These are phyloP conservation scores for Butyriboletus appendiculatus DNA, from an alignment of 1,284 basidiomycete species.

Conservation along the genomic window DNA sequence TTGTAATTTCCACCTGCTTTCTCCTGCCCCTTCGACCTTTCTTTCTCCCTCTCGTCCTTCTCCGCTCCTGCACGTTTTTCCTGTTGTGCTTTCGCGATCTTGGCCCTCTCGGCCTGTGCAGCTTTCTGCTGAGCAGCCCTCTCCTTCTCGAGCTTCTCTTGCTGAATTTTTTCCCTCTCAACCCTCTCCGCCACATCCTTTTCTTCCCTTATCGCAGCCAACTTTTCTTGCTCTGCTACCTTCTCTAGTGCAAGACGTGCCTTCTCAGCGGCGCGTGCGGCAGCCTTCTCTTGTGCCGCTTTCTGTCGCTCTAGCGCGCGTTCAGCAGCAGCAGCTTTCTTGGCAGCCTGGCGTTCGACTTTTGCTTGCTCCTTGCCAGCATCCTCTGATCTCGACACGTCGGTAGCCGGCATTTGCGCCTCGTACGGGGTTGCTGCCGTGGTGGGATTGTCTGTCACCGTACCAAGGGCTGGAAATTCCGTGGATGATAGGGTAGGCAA, in stretches of 20 bases:
- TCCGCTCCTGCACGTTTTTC: slow-evolving; percentile 34
- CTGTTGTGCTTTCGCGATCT: slow-evolving; percentile 34
- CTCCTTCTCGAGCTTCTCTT: slow-evolving; percentile 40
- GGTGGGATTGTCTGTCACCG: slow-evolving; percentile 23
- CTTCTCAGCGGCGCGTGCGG: slow-evolving; percentile 50
- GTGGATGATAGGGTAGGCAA: slow-evolving; percentile 60
- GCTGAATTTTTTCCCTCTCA: slow-evolving; percentile 37
- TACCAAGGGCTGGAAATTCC: slow-evolving; percentile 68
- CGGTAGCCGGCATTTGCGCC: slow-evolving; percentile 34
- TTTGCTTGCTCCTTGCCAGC: slow-evolving; percentile 50
- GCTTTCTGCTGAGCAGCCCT: slow-evolving; percentile 35
- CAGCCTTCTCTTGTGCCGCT: slow-evolving; percentile 54
- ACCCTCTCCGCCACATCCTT: slow-evolving; percentile 42
- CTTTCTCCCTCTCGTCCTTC: slow-evolving; percentile 35
- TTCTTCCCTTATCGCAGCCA: slow-evolving; percentile 42
- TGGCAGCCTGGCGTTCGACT: slow-evolving; percentile 58
- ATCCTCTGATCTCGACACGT: slow-evolving; percentile 33
- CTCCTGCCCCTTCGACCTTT: slow-evolving; percentile 32
- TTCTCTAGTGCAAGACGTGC: slow-evolving; percentile 44
- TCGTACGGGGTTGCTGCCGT: slow-evolving; percentile 22
- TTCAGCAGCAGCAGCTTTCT: slow-evolving; percentile 60
- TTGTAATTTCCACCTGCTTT: slow-evolving; percentile 38
- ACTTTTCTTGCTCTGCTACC: slow-evolving; percentile 41
- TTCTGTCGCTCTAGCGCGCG: slow-evolving; percentile 59
- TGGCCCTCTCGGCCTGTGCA: slow-evolving; percentile 38